Evolutionary conservation across 495 filamentous ascomycete species (phyloP).

Genomic region (Aspergillus campestris): DNA sequence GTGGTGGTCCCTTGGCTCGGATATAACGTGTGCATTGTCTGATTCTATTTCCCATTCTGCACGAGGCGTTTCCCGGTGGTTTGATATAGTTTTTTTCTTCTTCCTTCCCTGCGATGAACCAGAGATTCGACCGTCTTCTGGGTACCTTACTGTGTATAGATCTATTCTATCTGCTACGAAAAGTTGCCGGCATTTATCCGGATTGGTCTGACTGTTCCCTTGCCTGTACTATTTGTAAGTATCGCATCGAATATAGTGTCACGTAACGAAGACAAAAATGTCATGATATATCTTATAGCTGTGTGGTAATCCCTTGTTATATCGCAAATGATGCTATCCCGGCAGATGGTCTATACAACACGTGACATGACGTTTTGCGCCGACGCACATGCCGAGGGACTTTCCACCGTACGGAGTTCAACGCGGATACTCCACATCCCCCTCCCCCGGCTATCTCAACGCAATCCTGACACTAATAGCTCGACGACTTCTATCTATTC

Average conservation of each 20-base stretch:
- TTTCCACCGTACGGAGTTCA: constrained; percentile 11
- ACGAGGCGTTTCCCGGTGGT: constrained; percentile 10
- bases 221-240: no score
- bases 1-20: no score
- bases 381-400: constrained; percentile 40
- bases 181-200: not conserved
- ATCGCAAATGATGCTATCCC: no score
- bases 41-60: constrained; percentile 2
- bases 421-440: constrained; percentile 16
- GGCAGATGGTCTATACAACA: constrained; percentile 2
- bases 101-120: not conserved
- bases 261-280: no score
- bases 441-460: constrained; percentile 22
- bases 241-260: no score
- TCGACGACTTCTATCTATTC: constrained; percentile 1
- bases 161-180: not conserved
- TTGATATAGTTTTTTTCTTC: constrained; percentile 2
- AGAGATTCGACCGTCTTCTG: not conserved
- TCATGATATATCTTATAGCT: no score
- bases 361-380: constrained; percentile 36
- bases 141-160: constrained; percentile 1
- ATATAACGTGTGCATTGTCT: constrained; percentile 15
- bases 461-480: not conserved
- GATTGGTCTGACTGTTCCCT: no score
- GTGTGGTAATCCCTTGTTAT: no score